Evolutionary conservation across 2,329 filamentous ascomycete species (phyloP).

Genomic region (Penicillium sp.): DNA sequence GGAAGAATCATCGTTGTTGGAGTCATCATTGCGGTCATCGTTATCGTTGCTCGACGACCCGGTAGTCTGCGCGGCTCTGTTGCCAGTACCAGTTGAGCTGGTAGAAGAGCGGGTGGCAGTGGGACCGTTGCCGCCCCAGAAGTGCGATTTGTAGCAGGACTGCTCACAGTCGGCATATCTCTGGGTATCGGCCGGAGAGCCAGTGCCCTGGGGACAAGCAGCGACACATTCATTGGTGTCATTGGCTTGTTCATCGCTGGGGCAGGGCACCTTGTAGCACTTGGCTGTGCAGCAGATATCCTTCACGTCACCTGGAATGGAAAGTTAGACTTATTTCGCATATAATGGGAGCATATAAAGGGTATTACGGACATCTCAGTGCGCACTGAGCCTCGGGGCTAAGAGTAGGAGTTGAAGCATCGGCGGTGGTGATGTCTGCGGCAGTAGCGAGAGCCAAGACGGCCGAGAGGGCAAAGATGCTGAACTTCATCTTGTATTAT

Average conservation of each 20-base stretch:
- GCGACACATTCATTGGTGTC: constrained; percentile 52
- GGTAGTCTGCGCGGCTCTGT: constrained; percentile 14
- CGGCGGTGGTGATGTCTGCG: constrained; percentile 25
- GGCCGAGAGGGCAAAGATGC: constrained; percentile 43
- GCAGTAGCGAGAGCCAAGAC: constrained; percentile 47
- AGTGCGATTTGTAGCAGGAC: constrained; percentile 49
- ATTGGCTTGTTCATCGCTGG: constrained; percentile 49
- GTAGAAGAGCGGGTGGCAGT: constrained; percentile 22
- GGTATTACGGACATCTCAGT: constrained; percentile 33
- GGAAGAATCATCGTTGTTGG: constrained; percentile 13
- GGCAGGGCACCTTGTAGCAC: constrained; percentile 52
- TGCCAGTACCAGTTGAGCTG: constrained; percentile 22
- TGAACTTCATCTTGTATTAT: constrained; percentile 40
- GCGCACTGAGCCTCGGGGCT: constrained; percentile 37
- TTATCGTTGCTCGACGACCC: neutral
- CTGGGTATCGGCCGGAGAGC: constrained; percentile 44
- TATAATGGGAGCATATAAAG: neutral
- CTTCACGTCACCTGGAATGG: constrained; percentile 35
- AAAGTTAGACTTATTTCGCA: neutral
- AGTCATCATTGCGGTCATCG: constrained; percentile 11
- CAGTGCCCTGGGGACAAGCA: constrained; percentile 53
- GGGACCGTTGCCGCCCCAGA: constrained; percentile 39
- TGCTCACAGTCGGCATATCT: constrained; percentile 49
- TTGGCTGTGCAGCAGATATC: constrained; percentile 52
- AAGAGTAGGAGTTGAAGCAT: constrained; percentile 31